Base-by-base conservation (phyloP, 345 rosid species). In the Theobroma cacao region DNA sequence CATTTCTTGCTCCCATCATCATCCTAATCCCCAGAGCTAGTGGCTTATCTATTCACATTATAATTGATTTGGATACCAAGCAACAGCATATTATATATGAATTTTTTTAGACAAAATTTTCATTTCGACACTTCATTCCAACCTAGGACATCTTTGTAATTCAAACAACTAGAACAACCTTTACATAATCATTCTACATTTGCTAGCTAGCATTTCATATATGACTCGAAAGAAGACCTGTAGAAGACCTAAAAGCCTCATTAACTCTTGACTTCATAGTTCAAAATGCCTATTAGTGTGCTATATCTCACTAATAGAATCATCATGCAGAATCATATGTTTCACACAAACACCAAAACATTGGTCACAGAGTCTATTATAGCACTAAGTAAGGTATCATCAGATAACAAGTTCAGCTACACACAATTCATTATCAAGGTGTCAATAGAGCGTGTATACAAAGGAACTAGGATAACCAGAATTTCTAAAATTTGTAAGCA, bases 321-420 rank as follows among this genome's bases (percentile, higher is more conserved):
- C 70, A 45, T 15, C 9, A 47, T 17, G 74, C 56, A 69, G 24
- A 69, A 69, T 30, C 56, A 28, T 40, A 68, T 43, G 53, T 45
- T 43, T 68, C 53, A 69, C 43, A 15, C 34, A 13, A 41, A 70
- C 40, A 47, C 74, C 38, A 28, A 28, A 69, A 28, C 15, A 28
- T 69, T 45, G 56, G 36, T 15, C 34, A 26, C 47, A 43, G 13
- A 12, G 13, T 11, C 41, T n/a, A 40, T 65, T 66, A 64, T 18
- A 24, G 38, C 38, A 36, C 45, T 5, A 11, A 65, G 48, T 38
- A 18, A 67, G 53, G 34, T 68, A 17, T 70, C 38, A 30, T 30
- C 74, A 18, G 74, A 70, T 70, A 70, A 30, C 59, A 67, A 24
- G n/a, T 26, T 11, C 69, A 64, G 26, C 45, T 9, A 36, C 70